Base-by-base conservation (phyloP, 2,329 filamentous ascomycete genomes). In the Canariomyces notabilis region DNA sequence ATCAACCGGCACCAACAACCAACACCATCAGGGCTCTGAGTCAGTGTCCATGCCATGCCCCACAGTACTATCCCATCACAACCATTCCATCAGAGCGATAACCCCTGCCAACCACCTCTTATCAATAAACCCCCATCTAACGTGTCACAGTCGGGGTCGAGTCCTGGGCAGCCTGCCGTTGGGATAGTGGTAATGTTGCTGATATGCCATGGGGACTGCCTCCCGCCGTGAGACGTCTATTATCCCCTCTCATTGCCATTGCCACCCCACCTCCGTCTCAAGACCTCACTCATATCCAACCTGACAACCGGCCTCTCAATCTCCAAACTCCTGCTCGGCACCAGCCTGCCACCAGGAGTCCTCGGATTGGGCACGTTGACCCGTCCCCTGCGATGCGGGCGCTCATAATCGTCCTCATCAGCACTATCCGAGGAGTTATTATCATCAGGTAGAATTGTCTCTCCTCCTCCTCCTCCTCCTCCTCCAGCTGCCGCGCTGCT, bases 341-440 rank as follows among this genome's bases (percentile, higher is more conserved):
- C 72, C 16, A 72, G 59, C 12, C 75, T 65, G 0, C 69, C 71
- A 3, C 76, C 76, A 0, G 77, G 77, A 0, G 76, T 80, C 35
- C 73, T 64, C 1, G 77, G 77, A 46, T 80, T 76, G 0, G 70
- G 72, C 2, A 81, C 75, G 46, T 80, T 80, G 36, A 81, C 77
- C 1, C 77, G 68, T 0, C 77, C 77, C 1, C 67, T 66, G 12
- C 77, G 68, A 29, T 77, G 66, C 59, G 49, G 70, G 62, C 40
- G 59, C 60, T 55, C 69, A 41, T 63, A 68, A 15, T 64, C 62
- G n/a, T 72, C 70, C n/a, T 71, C 68, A 2, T 61, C 64, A 9
- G 31, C 36, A 19, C 69, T 70, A 1, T 56, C 52, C 15, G 57
- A 56, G 4, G 67, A 71, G 14, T 63, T 64, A 1, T 66, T 67